Percentiles rank a stretch among this genome's conserved stretches.
phyloP scores from a whole-genome alignment of 2,329 filamentous ascomycete species.

The Pseudogymnoascus sp. region DNA sequence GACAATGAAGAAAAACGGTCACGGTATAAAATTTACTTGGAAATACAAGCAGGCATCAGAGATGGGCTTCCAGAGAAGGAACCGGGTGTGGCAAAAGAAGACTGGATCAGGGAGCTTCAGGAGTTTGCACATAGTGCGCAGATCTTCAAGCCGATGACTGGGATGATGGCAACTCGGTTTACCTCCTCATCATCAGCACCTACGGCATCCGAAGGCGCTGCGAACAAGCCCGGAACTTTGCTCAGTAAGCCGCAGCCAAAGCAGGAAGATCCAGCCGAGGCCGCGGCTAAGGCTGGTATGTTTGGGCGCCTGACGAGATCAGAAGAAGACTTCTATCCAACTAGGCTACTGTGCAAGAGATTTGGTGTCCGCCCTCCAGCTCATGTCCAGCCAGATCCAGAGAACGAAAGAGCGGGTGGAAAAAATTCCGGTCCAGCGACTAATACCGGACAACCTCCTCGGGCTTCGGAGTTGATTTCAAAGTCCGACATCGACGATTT shows the following conservation, averaged over 20 bases:
- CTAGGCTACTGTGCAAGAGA: constrained; percentile 82
- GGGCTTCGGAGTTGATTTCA: constrained; percentile 41
- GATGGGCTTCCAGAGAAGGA: constrained; percentile 47
- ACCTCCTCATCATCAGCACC: constrained; percentile 57
- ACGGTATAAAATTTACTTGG: constrained; percentile 78
- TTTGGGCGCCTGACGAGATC: constrained; percentile 81
- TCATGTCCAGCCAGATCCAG: constrained; percentile 51
- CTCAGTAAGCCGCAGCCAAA: constrained; percentile 47
- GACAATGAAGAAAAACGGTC: constrained; percentile 71
- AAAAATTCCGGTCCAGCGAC: neutral
- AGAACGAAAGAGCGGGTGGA: constrained; percentile 24
- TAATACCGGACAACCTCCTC: constrained; percentile 20
- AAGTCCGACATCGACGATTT: constrained; percentile 49
- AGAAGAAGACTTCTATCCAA: constrained; percentile 66
- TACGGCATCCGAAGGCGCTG: constrained; percentile 32
- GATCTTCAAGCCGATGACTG: constrained; percentile 87
- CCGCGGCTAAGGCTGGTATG: constrained; percentile 86
- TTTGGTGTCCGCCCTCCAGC: constrained; percentile 79
- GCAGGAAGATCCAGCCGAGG: constrained; percentile 68
- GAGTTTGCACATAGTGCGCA: constrained; percentile 66
- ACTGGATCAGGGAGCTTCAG: constrained; percentile 71
- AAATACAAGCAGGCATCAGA: constrained; percentile 61
- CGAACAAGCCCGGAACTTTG: constrained; percentile 32
- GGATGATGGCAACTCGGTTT: constrained; percentile 88
- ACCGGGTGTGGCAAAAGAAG: constrained; percentile 48